Evolutionary conservation across 1,284 basidiomycete species (phyloP).

Genomic region (Naganishia liquefaciens): DNA sequence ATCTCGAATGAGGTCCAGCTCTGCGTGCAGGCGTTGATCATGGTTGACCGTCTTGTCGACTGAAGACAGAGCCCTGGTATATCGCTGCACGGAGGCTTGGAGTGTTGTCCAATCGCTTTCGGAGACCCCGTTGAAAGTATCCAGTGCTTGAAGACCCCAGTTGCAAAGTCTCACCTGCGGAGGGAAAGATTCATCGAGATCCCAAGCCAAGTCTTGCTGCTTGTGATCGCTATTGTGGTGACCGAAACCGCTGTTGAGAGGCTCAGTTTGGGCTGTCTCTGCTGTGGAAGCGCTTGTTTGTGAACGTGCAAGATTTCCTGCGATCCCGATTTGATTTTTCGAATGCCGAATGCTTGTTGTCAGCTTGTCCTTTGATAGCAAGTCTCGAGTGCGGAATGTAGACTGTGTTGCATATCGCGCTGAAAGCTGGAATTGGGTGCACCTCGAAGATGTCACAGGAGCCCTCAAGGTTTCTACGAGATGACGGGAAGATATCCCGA

Average conservation of each 20-base stretch:
- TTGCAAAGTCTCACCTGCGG: constrained; percentile 2
- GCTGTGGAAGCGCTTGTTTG: neutral
- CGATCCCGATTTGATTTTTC: too few species aligned
- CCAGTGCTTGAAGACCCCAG: constrained; percentile 10
- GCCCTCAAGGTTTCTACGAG: too few species aligned
- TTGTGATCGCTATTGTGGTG: neutral
- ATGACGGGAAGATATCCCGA: too few species aligned
- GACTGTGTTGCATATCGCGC: too few species aligned
- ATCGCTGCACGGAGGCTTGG: neutral
- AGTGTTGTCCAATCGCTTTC: neutral
- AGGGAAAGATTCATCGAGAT: constrained; percentile 11
- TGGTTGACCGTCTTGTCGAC: neutral
- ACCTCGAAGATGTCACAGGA: too few species aligned
- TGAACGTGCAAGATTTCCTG: too few species aligned
- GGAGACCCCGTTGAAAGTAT: constrained; percentile 12
- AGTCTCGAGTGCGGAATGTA: too few species aligned
- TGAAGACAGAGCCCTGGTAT: neutral
- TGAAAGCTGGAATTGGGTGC: too few species aligned
- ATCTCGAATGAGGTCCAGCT: neutral
- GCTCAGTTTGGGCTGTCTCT: neutral
- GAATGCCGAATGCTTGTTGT: too few species aligned
- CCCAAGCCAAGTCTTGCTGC: neutral
- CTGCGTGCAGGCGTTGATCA: neutral
- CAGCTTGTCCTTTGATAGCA: too few species aligned
- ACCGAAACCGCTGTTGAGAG: neutral